Evolutionary conservation across 345 rosid genomes (phyloP), one percentile per base, ranked within the genome.

Genomic region (Eucalyptus tenuipes): DNA sequence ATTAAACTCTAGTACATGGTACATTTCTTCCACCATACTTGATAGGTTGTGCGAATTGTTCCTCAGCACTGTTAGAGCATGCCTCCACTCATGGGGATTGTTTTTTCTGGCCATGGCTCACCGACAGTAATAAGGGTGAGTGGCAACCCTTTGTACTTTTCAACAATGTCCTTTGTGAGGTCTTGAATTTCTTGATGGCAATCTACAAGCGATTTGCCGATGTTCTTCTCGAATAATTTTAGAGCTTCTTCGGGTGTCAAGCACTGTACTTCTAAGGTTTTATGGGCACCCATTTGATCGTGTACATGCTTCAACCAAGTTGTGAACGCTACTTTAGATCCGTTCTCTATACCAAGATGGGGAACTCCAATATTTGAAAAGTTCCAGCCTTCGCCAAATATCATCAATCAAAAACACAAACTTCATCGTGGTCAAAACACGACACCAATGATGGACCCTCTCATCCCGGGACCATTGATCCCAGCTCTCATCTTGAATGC

Each of bases 351-450:
- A 44, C 16, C 55, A 27, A n/a, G n/a, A 37, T 33, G 42, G 8
- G 85, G 87, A 17, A 55, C 31, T 25, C 89, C 88, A 8, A 90
- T 18, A 16, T 40, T 24, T 47, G 9, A 12, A 20, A 91, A 88
- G 31, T 90, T 52, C 57, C 13, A 88, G 47, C 4, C 9, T 10
- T 27, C 86, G 6, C 88, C 88, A 87, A 52, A 49, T 22, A 84
- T 91, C 75, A 86, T 89, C 87, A 14, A 89, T 44, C 50, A 91
- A 52, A 18, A 91, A 33, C n/a, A 89, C 66, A 57, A 91, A 91
- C 84, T 87, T 89, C 10, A 25, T 42, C 2, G 25, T 17, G 2
- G 33, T 33, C 68, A 89, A 80, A 37, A 87, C 29, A 2, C 6
- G 50, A 18, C 10, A 27, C 9, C 89, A 79, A 20, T 8, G 42